Evolutionary conservation across 495 filamentous ascomycete species (phyloP), one percentile per base, ranked within the genome.

Genomic region (Letharia columbiana): DNA sequence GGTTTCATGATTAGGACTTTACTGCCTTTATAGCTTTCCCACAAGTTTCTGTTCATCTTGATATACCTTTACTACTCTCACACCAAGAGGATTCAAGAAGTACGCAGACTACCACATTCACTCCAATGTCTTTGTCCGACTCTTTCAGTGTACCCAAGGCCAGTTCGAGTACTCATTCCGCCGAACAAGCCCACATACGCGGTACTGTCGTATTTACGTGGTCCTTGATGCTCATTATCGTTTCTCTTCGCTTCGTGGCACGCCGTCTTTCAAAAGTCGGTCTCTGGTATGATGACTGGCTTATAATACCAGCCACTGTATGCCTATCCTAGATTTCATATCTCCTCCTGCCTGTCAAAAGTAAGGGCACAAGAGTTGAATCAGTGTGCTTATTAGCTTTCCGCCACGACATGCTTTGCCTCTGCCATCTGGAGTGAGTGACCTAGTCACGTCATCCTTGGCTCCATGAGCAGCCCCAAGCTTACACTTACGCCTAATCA

Each of bases 251-350:
- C 17, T 69, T 76, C 61, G 64, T 70, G 54, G 67, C 70, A 3
- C 72, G 75, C 13, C 73, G 63, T 58, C 49, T 66, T 13, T 69
- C 71, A 18, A 75, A 65, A 45, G 68, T 71, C 20, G 54, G 65
- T 1, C 67, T 70, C 1, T 69, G 69, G 47, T 68, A 70, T 18
- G 75, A 76, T 62, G 75, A 75, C 64, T 76, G 75, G 75, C 67
- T 76, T 44, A 68, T 76, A 65, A 60, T 76, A 64, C 74, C 71
- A 9, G 73, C 71, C 28, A 66, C 69, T 23, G 75, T 76, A 63
- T 33, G 61, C 40, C 41, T 9, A 18, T 47, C 3, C 44, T 8
- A 17, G 17, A 37, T 35, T 15, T n/a, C 13, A 8, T 2, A 35
- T 10, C 33, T 18, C 33, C 5, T 58, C 35, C 23, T 23, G 6